Evolutionary conservation across 73 alveolate genomes (phyloP).

Genomic region (Stentor roeselii): DNA sequence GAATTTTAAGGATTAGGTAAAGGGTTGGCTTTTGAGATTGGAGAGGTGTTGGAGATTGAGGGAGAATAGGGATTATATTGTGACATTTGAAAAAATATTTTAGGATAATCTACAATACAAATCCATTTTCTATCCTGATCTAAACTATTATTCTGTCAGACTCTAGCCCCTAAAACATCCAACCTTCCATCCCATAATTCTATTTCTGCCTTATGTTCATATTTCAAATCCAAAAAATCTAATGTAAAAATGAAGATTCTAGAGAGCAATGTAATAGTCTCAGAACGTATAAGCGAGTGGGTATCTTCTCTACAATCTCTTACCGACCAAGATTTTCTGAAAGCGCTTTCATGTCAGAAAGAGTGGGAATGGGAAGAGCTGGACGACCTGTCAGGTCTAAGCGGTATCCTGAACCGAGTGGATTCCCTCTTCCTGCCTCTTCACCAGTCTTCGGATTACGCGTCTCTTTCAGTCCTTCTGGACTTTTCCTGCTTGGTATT

Average conservation of each 20-base stretch:
- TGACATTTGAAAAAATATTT: too few relatives aligned
- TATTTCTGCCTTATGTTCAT: too few relatives aligned
- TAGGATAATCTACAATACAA: too few relatives aligned
- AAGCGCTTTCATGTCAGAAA: not conserved
- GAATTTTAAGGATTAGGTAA: too few relatives aligned
- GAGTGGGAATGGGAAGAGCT: constrained; percentile 7
- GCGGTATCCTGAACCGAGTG: constrained; percentile 1
- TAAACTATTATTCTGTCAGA: too few relatives aligned
- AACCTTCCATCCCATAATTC: too few relatives aligned
- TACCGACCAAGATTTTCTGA: not conserved
- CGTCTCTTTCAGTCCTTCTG: not conserved
- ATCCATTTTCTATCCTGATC: too few relatives aligned
- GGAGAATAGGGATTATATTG: too few relatives aligned
- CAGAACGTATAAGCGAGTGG: constrained; percentile 1
- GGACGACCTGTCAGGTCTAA: not conserved
- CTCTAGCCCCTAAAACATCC: too few relatives aligned
- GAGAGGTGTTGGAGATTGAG: too few relatives aligned
- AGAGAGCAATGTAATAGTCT: not conserved
- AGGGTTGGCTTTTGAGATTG: too few relatives aligned
- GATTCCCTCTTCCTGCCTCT: not conserved
- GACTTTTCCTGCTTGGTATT: not conserved
- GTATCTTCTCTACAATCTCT: not conserved
- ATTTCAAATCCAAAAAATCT: too few relatives aligned
- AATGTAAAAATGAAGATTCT: not conserved
- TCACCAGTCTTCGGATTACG: not conserved